These are phyloP conservation scores for Racocetra persica DNA, from an alignment of 371 early-diverging fungal genomes.

Conservation along the genomic window DNA sequence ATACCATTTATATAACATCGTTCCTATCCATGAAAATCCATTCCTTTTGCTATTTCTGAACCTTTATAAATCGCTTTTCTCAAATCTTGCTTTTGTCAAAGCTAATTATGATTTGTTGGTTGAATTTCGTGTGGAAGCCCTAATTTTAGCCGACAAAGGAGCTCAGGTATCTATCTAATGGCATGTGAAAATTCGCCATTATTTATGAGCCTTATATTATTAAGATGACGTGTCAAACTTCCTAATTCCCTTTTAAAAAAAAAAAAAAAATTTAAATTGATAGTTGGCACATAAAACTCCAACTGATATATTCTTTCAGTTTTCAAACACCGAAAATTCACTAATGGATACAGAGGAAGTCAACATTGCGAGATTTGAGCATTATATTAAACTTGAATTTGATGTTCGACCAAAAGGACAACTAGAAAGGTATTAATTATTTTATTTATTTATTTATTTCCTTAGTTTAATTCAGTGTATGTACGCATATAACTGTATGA, in stretches of 20 bases:
- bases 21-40: slow-evolving; percentile 37
- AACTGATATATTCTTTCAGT: slow-evolving; percentile 13
- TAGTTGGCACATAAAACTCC: slow-evolving; percentile 36
- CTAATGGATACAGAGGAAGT: slow-evolving; percentile 20
- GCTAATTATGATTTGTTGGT: slow-evolving; percentile 27
- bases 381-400: slow-evolving; percentile 37
- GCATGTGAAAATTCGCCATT: too few species aligned
- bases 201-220: too few species aligned
- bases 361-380: slow-evolving; percentile 26
- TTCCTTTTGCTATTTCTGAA: slow-evolving; percentile 39
- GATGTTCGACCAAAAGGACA: slow-evolving; percentile 20
- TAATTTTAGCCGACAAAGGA: slow-evolving; percentile 36
- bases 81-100: slow-evolving; percentile 25
- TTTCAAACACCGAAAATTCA: slow-evolving; percentile 1
- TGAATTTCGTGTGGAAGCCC: slow-evolving; percentile 32
- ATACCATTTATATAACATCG: slow-evolving; percentile 33
- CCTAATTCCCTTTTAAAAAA: background rate
- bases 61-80: slow-evolving; percentile 31
- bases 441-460: background rate
- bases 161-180: slow-evolving; percentile 11
- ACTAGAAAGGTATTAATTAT: background rate
- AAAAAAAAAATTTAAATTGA: background rate
- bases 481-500: too few species aligned
- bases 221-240: too few species aligned
- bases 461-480: too few species aligned